Conservation (phyloP, 1,284 basidiomycete species). For the Marasmius oreades region DNA sequence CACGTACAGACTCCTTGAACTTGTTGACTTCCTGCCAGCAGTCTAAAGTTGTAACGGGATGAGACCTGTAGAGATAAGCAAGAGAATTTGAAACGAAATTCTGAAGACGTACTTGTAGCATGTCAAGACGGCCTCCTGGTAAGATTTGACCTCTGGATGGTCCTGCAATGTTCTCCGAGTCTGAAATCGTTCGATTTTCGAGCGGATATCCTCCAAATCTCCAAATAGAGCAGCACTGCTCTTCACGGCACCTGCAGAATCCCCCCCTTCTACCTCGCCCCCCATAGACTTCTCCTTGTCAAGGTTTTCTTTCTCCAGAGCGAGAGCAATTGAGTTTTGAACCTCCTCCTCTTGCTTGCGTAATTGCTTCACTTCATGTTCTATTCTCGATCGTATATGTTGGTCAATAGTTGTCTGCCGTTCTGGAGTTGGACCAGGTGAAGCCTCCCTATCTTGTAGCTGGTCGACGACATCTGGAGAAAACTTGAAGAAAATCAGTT, state of each 20-base stretch:
- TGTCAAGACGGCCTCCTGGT: slow-evolving; percentile 56
- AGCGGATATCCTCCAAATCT: slow-evolving; percentile 68
- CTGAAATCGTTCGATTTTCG: slow-evolving; percentile 73
- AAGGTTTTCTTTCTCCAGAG: slow-evolving; percentile 77
- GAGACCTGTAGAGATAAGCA: slow-evolving; percentile 39
- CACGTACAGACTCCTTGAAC: slow-evolving; percentile 69
- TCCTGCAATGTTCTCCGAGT: slow-evolving; percentile 51
- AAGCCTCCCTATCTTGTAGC: slow-evolving; percentile 59
- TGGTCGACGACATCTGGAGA: slow-evolving; percentile 73
- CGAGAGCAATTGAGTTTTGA: slow-evolving; percentile 61
- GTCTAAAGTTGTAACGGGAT: slow-evolving; percentile 59
- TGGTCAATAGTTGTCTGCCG: slow-evolving; percentile 70
- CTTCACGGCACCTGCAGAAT: slow-evolving; percentile 43
- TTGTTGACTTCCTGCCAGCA: slow-evolving; percentile 75
- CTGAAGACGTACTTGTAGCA: slow-evolving; percentile 67
- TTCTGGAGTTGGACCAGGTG: slow-evolving; percentile 55
- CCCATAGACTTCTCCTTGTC: slow-evolving; percentile 61
- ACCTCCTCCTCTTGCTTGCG: slow-evolving; percentile 65
- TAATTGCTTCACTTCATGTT: slow-evolving; percentile 58
- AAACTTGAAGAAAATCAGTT: slow-evolving; percentile 44
- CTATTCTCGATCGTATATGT: slow-evolving; percentile 64
- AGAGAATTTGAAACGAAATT: not conserved
- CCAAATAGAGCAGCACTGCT: slow-evolving; percentile 61
- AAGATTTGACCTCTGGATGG: slow-evolving; percentile 54
- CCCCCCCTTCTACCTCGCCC: slow-evolving; percentile 33